Conservation (phyloP, 23 red algal genomes). For the Agarophyton chilense region DNA sequence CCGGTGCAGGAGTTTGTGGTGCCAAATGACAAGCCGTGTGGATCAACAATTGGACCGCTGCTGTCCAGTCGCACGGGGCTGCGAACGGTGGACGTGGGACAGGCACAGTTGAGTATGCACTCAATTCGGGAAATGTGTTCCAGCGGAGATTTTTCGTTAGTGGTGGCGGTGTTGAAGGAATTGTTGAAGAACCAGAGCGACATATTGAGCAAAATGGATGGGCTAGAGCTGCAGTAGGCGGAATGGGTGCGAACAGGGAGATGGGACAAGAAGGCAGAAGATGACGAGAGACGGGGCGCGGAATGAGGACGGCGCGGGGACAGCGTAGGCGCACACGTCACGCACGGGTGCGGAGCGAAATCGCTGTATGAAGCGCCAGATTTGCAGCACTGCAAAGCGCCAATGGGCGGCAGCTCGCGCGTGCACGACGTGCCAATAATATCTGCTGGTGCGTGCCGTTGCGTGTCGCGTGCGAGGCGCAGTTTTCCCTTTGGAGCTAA, state of each 20-base stretch:
- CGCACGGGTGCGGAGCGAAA: no score
- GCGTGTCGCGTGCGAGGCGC: neutral
- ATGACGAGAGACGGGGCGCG: neutral
- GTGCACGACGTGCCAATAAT: neutral
- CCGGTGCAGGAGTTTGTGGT: conserved; percentile 84
- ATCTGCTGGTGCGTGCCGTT: neutral
- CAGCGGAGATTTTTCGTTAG: conserved; percentile 33
- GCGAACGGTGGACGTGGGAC: conserved; percentile 88
- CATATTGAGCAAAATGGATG: neutral
- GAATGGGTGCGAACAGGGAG: neutral
- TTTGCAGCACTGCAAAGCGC: neutral
- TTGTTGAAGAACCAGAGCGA: conserved; percentile 36
- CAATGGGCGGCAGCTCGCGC: neutral
- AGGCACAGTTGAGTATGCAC: conserved; percentile 85
- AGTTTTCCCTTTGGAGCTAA: no score
- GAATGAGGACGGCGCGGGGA: neutral
- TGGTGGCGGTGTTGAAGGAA: conserved; percentile 31
- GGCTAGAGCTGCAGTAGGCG: neutral
- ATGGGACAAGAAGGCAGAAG: neutral
- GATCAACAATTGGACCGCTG: conserved; percentile 89
- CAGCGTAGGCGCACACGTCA: neutral
- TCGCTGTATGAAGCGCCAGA: neutral
- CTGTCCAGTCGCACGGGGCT: conserved; percentile 67
- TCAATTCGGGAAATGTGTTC: conserved; percentile 82
- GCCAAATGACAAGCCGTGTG: conserved; percentile 88